Conservation (phyloP, 2,329 filamentous ascomycete genomes). For the Fusarium sp. region DNA sequence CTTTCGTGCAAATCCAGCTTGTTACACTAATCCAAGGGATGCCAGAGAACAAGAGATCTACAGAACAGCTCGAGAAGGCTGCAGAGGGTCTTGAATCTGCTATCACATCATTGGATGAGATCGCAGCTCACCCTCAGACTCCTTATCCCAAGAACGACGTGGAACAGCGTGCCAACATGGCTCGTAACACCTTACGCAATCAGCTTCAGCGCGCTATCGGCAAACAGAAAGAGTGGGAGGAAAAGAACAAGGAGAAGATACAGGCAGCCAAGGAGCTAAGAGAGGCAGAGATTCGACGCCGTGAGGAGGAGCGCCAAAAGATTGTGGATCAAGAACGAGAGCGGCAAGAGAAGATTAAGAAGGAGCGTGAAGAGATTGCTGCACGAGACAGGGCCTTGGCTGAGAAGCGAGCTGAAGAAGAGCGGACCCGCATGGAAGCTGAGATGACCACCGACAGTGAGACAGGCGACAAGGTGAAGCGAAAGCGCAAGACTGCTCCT, state of each 20-base stretch:
- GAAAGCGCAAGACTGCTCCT: conserved; percentile 73
- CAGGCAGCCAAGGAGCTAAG: conserved; percentile 82
- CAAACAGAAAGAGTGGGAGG: conserved; percentile 90
- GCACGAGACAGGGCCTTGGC: conserved; percentile 81
- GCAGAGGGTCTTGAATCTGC: conserved; percentile 85
- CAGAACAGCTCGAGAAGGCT: conserved; percentile 84
- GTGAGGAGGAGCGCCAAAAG: conserved; percentile 80
- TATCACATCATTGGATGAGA: conserved; percentile 77
- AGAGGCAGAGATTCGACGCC: conserved; percentile 81
- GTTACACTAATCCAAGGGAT: conserved; percentile 83
- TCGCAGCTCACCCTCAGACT: conserved; percentile 72
- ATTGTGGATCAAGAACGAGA: conserved; percentile 77
- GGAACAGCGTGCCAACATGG: conserved; percentile 97
- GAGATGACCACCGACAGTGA: conserved; percentile 86
- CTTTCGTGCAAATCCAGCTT: conserved; percentile 96
- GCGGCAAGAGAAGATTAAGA: conserved; percentile 82
- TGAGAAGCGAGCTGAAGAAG: conserved; percentile 65
- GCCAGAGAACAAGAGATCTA: conserved; percentile 79
- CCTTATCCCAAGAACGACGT: conserved; percentile 93
- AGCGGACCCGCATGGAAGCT: conserved; percentile 64
- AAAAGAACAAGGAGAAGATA: conserved; percentile 90
- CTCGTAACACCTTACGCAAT: conserved; percentile 90
- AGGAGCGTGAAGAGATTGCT: conserved; percentile 84
- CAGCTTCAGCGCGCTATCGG: conserved; percentile 89
- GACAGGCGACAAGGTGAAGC: conserved; percentile 83